Percentiles rank a stretch among this genome's conserved stretches.
These are phyloP conservation scores for Heterobasidion annosum DNA, from an alignment of 1,284 basidiomycete genomes.

Conservation along the genomic window DNA sequence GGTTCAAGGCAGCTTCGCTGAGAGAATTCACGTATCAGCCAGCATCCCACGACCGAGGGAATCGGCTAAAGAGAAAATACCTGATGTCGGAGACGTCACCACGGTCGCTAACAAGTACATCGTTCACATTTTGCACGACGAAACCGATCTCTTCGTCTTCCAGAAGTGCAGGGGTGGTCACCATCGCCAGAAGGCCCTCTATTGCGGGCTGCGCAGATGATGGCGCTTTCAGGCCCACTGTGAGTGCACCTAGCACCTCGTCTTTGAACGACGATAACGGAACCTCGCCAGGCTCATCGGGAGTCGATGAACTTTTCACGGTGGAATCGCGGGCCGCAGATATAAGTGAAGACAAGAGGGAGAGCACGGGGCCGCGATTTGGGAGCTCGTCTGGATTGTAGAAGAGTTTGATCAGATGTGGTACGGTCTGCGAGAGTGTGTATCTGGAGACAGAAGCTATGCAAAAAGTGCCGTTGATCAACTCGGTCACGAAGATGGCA, in stretches of 20 bases:
- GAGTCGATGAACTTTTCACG: slow-evolving; percentile 11
- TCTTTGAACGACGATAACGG: slow-evolving; percentile 66
- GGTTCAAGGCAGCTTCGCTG: slow-evolving; percentile 62
- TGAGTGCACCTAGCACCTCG: slow-evolving; percentile 60
- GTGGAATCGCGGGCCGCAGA: slow-evolving; percentile 38
- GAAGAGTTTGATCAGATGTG: slow-evolving; percentile 71
- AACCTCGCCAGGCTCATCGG: slow-evolving; percentile 18
- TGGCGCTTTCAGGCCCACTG: slow-evolving; percentile 49
- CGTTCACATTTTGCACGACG: slow-evolving; percentile 70
- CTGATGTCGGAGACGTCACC: slow-evolving; percentile 51
- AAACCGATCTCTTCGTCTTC: slow-evolving; percentile 70
- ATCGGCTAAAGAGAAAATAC: slow-evolving; percentile 21
- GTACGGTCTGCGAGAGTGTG: slow-evolving; percentile 57
- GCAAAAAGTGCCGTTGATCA: slow-evolving; percentile 6
- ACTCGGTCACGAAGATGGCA: slow-evolving; percentile 1
- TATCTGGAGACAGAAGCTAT: slow-evolving; percentile 65
- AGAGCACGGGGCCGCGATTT: slow-evolving; percentile 65
- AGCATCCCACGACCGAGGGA: background rate
- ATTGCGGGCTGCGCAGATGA: slow-evolving; percentile 53
- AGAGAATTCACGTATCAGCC: slow-evolving; percentile 1
- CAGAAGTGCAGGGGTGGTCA: slow-evolving; percentile 57
- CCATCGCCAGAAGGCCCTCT: slow-evolving; percentile 51
- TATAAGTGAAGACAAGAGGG: slow-evolving; percentile 51
- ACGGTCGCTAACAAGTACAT: slow-evolving; percentile 50
- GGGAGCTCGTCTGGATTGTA: slow-evolving; percentile 69